Base-by-base conservation (phyloP, 257 asterid species). In the Osmanthus fragrans region DNA sequence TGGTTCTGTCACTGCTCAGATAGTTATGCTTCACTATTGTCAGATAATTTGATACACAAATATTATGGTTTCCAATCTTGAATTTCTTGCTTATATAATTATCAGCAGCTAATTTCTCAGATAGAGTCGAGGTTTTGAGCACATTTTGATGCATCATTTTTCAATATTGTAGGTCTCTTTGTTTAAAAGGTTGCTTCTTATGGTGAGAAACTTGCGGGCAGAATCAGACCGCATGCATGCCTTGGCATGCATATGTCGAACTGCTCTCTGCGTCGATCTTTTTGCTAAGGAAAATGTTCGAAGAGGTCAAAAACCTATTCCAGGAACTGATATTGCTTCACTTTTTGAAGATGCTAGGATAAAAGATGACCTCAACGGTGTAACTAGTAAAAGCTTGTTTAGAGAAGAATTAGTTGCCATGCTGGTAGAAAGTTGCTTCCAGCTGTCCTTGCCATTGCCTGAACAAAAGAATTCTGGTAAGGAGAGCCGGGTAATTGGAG, bases 221-320 rank as follows among this genome's bases (percentile, higher is more conserved):
- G 98, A 93, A 82, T 93, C 98, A 21, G 98, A 93, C 71, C 91
- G 98, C 72, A 93, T 93, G 97, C 96, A 93, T 83, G 98, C 97
- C 45, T 85, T 93, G 85, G 98, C 97, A 30, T 93, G 98, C 89
- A 93, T 93, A 78, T 90, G 97, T 79, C 89, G 98, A 47, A 93
- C 98, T 30, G 98, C 98, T 54, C 96, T 93, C 29, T 93, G 98
- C 76, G 97, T 93, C 65, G 96, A 93, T 85, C 98, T 93, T 82
- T 91, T 93, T 37, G 92, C 98, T 58, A 93, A 91, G 83, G 98
- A 93, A 85, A 91, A 92, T 71, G 90, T 93, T 73, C 92, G 96
- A 60, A 82, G 98, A 72, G 98, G 97, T 78, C 97, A 93, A 85
- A 93, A 91, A 80, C 98, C 98, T 78, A 86, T 88, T 72, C 88